Evolutionary conservation across 2,329 filamentous ascomycete species (phyloP), one percentile per base, ranked within the genome.

Genomic region (Colletotrichum navitas): DNA sequence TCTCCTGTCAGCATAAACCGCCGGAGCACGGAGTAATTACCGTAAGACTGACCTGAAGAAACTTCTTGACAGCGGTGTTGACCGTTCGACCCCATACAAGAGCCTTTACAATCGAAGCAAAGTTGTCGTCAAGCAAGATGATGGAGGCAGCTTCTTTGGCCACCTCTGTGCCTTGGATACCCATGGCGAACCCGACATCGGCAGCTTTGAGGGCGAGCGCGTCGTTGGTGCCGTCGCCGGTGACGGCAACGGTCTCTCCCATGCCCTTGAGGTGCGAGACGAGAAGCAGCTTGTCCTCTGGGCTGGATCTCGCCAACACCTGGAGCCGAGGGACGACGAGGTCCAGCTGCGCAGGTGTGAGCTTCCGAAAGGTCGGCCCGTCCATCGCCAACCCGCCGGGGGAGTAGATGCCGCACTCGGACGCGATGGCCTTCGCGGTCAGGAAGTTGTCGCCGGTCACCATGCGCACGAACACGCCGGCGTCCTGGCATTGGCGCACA

Each of bases 351-450:
- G 83, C 81, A 47, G 90, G 85, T 12, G 84, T 86, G 21, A 92
- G 85, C 69, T 88, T 87, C 52, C 91, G 86, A 81, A 93, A 93
- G 49, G 84, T 86, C 12, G 90, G 91, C 0, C 91, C 91, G 81
- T 93, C 90, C 90, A 93, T 91, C 60, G 90, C 88, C 71, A 91
- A 80, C 6, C 87, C 90, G 54, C 87, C 87, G 18, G 80, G 74
- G 24, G 86, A 86, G 80, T 87, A 86, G 69, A 94, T 93, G 61
- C 92, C 92, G 74, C 92, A 94, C 71, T 94, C 91, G 11, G 84
- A 86, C 2, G 92, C 92, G 75, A 94, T 94, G 3, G 92, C 92
- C 62, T 88, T 89, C 11, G 91, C 92, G 29, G 92, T 94, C 26
- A 90, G 84, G 73, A 93, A 83, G 69, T 85, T 85, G 71, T 85